Conservation (phyloP, 2,329 filamentous ascomycete species). For the Colletotrichum tabaci region DNA sequence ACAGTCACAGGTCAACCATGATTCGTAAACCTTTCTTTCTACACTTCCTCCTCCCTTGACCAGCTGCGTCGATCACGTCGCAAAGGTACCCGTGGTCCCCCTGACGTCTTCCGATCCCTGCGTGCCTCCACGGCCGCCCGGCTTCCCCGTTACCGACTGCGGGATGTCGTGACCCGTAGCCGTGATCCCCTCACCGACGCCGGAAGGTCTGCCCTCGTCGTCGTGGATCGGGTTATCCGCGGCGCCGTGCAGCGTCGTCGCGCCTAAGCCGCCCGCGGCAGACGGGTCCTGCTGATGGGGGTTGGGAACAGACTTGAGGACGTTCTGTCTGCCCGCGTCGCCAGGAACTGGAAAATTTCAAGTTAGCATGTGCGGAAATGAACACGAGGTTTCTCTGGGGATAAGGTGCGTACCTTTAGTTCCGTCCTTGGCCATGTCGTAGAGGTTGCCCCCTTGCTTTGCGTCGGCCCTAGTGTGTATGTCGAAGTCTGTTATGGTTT, state of each 20-base stretch:
- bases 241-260: conserved; percentile 14
- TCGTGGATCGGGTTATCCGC: conserved; percentile 15
- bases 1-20: no score
- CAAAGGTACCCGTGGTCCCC: not conserved
- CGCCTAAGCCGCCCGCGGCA: conserved; percentile 6
- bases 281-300: conserved; percentile 4
- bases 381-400: accelerated
- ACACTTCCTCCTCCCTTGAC: not conserved
- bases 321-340: conserved; percentile 28
- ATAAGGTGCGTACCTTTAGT: not conserved
- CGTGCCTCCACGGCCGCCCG: conserved; percentile 23
- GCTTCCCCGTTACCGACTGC: conserved; percentile 24
- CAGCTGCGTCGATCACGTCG: conserved; percentile 8
- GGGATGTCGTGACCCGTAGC: conserved; percentile 19
- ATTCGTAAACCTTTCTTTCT: no score
- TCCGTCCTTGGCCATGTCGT: conserved; percentile 27
- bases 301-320: conserved; percentile 24
- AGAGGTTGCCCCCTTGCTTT: conserved; percentile 25
- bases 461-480: conserved; percentile 3
- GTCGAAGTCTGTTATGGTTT: not conserved
- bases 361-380: not conserved
- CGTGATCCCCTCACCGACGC: conserved; percentile 19
- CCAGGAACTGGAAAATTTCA: not conserved
- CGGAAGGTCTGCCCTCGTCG: conserved; percentile 17
- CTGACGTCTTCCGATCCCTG: conserved; percentile 23